Percentiles rank a stretch among this genome's conserved stretches.
Evolutionary conservation across 495 filamentous ascomycete genomes (phyloP).

Genomic region (Trichoderma orchidacearum): DNA sequence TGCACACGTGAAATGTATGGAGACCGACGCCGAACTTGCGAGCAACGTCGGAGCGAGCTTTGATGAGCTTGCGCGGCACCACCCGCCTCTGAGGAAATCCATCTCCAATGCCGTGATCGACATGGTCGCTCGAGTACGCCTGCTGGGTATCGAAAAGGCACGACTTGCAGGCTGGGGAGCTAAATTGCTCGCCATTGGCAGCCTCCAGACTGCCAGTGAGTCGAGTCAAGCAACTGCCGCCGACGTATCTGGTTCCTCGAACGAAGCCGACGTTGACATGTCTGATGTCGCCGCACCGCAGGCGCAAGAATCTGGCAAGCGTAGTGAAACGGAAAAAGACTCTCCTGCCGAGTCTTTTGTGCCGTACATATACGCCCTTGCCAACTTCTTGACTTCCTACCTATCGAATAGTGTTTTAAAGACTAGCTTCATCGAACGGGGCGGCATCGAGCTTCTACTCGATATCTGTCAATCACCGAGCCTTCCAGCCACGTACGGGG

Average conservation of each 20-base stretch:
- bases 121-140: constrained; percentile 67
- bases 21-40: constrained; percentile 43
- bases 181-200: constrained; percentile 58
- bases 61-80: constrained; percentile 89
- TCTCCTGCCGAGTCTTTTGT: constrained; percentile 11
- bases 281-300: constrained; percentile 21
- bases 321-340: background rate
- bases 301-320: background rate
- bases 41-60: constrained; percentile 64
- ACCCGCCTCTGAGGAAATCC: constrained; percentile 64
- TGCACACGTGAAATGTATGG: constrained; percentile 67
- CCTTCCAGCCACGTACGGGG: constrained; percentile 61
- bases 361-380: constrained; percentile 60
- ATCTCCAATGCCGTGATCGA: constrained; percentile 70
- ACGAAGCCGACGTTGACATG: constrained; percentile 40
- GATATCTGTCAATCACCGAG: constrained; percentile 70
- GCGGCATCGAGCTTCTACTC: constrained; percentile 73
- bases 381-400: constrained; percentile 65
- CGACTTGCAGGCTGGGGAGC: constrained; percentile 56
- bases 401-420: constrained; percentile 66
- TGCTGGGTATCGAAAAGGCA: constrained; percentile 55
- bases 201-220: constrained; percentile 35
- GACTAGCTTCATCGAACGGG: constrained; percentile 57
- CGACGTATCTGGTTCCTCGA: background rate
- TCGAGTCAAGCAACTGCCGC: background rate